phyloP scores from a whole-genome alignment of 192 early-diverging fungal genomes.

The Entrophospora sp. region DNA sequence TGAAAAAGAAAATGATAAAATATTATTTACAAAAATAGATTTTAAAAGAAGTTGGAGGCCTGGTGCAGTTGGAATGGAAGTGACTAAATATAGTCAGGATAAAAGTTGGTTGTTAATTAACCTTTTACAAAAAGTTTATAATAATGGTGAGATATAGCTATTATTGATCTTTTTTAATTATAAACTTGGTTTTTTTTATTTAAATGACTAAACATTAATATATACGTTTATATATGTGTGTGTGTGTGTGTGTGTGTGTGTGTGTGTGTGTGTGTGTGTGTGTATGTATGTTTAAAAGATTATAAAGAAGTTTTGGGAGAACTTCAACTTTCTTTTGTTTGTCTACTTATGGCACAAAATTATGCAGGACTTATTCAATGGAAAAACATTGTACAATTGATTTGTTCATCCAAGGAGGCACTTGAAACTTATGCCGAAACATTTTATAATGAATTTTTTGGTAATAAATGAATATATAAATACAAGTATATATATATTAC shows the following conservation, averaged over 20 bases:
- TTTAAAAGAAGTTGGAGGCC: conserved; percentile 72
- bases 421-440: conserved; percentile 30
- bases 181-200: neutral
- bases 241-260: no score
- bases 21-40: conserved; percentile 67
- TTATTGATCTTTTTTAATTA: neutral
- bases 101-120: conserved; percentile 74
- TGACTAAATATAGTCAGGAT: conserved; percentile 78
- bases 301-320: conserved; percentile 61
- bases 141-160: conserved; percentile 29
- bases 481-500: neutral
- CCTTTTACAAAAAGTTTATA: conserved; percentile 38
- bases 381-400: conserved; percentile 67
- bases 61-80: conserved; percentile 53
- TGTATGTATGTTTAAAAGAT: no score
- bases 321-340: conserved; percentile 72
- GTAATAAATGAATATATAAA: no score
- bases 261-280: no score
- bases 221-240: no score
- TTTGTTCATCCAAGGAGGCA: conserved; percentile 56
- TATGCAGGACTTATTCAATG: conserved; percentile 83
- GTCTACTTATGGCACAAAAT: conserved; percentile 71
- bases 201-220: no score
- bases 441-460: conserved; percentile 52
- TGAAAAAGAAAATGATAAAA: conserved; percentile 17